Percentiles rank a stretch among this genome's conserved stretches.
Conservation (phyloP, 305 asterid species). For the Solanum hybrid region DNA sequence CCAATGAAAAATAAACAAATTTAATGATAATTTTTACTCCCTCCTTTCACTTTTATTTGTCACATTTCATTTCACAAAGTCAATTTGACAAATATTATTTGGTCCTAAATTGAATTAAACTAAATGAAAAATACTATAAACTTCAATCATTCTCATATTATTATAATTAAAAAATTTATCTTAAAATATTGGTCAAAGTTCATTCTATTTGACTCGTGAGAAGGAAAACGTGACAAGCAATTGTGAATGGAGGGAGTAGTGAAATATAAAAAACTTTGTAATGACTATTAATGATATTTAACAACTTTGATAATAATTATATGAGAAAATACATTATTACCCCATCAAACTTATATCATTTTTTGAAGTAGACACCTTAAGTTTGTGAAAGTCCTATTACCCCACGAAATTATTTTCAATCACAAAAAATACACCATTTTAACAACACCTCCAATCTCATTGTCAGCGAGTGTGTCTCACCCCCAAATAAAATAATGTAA, state of each 20-base stretch:
- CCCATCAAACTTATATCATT: too few species aligned
- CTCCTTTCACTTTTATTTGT: background rate
- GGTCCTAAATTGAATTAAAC: background rate
- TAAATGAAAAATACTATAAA: background rate
- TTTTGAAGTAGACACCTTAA: too few species aligned
- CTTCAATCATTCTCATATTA: background rate
- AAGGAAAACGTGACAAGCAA: background rate
- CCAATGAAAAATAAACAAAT: background rate
- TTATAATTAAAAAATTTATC: background rate
- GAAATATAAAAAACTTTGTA: background rate
- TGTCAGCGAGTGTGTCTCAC: too few species aligned
- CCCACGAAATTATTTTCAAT: fast-evolving
- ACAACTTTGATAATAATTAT: background rate
- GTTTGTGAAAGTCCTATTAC: too few species aligned
- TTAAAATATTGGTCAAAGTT: background rate
- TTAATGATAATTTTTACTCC: background rate
- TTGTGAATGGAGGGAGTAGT: background rate
- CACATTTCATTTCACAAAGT: background rate
- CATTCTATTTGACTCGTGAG: background rate
- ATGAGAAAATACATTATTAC: background rate
- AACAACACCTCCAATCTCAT: too few species aligned
- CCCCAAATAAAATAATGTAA: too few species aligned
- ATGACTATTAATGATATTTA: background rate
- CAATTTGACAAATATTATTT: background rate
- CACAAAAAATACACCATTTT: too few species aligned